Evolutionary conservation across 495 filamentous ascomycete genomes (phyloP).

Genomic region (Stereocaulon alpinum): DNA sequence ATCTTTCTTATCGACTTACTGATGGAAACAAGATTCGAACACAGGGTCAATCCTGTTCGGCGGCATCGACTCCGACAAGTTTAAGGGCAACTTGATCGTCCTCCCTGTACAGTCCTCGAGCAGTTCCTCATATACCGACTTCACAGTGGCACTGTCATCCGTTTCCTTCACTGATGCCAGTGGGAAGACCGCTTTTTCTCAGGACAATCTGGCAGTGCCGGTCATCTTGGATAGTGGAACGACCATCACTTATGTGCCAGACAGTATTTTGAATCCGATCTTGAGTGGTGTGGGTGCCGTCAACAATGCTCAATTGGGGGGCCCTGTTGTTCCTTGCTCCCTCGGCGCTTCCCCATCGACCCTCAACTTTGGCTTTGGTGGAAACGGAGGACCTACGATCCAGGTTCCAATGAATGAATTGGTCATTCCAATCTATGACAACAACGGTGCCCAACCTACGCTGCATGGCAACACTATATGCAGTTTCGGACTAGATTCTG

Average conservation of each 20-base stretch:
- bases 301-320: constrained; percentile 43
- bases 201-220: constrained; percentile 43
- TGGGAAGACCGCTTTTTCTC: constrained; percentile 33
- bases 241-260: constrained; percentile 62
- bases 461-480: constrained; percentile 54
- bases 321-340: constrained; percentile 56
- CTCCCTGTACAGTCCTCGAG: constrained; percentile 54
- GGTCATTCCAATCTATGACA: constrained; percentile 44
- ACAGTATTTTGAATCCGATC: constrained; percentile 48
- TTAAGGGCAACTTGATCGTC: constrained; percentile 52
- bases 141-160: constrained; percentile 66
- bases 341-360: constrained; percentile 39
- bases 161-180: constrained; percentile 41
- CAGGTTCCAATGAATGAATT: constrained; percentile 55
- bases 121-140: constrained; percentile 47
- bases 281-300: constrained; percentile 51
- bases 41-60: constrained; percentile 81
- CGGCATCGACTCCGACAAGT: constrained; percentile 71
- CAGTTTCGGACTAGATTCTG: constrained; percentile 56
- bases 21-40: constrained; percentile 34
- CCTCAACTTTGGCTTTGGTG: constrained; percentile 58
- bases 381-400: constrained; percentile 44
- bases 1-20: background rate
- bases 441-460: constrained; percentile 36
- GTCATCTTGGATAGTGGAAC: constrained; percentile 75